Evolutionary conservation across 2,329 filamentous ascomycete genomes (phyloP), one percentile per base, ranked within the genome.

Genomic region (Knoxdaviesia proteae): DNA sequence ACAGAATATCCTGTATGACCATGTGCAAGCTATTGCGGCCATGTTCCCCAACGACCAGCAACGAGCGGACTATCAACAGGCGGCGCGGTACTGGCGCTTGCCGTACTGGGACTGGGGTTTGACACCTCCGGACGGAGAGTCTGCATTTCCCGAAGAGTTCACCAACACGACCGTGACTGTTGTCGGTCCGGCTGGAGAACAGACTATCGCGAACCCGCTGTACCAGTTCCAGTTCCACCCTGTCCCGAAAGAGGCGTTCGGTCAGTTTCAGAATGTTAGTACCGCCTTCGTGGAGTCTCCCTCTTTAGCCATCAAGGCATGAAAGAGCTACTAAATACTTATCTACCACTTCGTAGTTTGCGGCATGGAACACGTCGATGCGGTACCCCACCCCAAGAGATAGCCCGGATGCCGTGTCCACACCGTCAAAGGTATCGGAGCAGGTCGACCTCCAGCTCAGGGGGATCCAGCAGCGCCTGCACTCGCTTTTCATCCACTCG

Each of bases 401-500:
- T 10, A 53, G 11, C 7, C 42, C 42, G 32, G 39, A 47, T 41
- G 44, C 47, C 34, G 39, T 54, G 7, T 80, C 77, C n/a, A 68
- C 76, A 50, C 74, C 81, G 48, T 59, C 68, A 4, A 57, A 65
- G 20, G 66, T 79, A 32, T 69, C 65, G 8, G 51, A 61, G 8
- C 62, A 67, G 10, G 54, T 78, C 10, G 62, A 71, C 47, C 62
- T 61, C 31, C 70, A 68, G 47, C 62, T 72, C 5, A 56, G 61
- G 3, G 66, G 66, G 9, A 64, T 77, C 35, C 69, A 75, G 51
- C 65, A 74, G 48, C 68, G 82, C 8, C 62, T 86, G 2, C 79
- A 76, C 50, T 76, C 73, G 42, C 62, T 84, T 1, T 71, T 81
- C 47, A 73, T 76, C 6, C 73, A 69, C 45, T 83, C 81, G 53